phyloP scores from a whole-genome alignment of 1,284 basidiomycete genomes.

The Peniophora sp. region DNA sequence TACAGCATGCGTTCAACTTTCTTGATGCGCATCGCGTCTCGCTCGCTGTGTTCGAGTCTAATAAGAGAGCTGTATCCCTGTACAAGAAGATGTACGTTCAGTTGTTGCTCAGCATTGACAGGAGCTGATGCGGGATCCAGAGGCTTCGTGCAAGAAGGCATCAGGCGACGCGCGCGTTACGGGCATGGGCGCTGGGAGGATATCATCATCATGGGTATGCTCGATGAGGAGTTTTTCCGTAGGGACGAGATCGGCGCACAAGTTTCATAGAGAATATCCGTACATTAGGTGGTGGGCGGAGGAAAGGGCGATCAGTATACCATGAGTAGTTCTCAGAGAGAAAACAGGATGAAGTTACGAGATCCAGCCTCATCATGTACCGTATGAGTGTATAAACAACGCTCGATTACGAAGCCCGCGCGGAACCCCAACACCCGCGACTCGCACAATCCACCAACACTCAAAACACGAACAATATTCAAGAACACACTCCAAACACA shows the following conservation, averaged over 20 bases:
- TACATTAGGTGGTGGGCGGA: too few species aligned
- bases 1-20: slow-evolving; percentile 23
- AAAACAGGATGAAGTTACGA: too few species aligned
- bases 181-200: slow-evolving; percentile 20
- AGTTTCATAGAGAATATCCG: too few species aligned
- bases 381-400: too few species aligned
- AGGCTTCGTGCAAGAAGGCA: slow-evolving; percentile 23
- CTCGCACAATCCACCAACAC: too few species aligned
- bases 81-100: slow-evolving; percentile 23
- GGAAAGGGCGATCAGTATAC: too few species aligned
- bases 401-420: too few species aligned
- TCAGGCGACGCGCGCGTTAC: slow-evolving; percentile 19
- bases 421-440: too few species aligned
- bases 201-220: slow-evolving; percentile 17
- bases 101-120: not conserved
- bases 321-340: too few species aligned
- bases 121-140: slow-evolving; percentile 8
- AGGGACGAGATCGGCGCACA: not conserved
- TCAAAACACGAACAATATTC: too few species aligned
- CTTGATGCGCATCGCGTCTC: slow-evolving; percentile 23
- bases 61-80: slow-evolving; percentile 17
- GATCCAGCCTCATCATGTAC: too few species aligned
- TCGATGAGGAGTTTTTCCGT: slow-evolving; percentile 16
- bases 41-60: slow-evolving; percentile 21
- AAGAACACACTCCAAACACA: too few species aligned